Evolutionary conservation across 805 yeast genomes (phyloP).

Genomic region (Barnettozyma wickerhamii): DNA sequence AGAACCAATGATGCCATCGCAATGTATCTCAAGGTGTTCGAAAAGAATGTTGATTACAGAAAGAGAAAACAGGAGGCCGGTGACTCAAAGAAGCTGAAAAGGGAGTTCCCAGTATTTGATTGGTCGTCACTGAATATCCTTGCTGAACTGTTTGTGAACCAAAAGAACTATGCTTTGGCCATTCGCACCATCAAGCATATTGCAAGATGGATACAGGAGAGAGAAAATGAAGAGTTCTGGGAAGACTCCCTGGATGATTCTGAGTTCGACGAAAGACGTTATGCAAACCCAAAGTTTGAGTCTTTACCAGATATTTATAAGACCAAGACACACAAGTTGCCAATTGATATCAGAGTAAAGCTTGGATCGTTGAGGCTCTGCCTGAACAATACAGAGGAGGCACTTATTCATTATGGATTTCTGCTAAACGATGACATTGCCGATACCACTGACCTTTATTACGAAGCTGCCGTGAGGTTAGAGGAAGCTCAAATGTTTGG

Average conservation of each 20-base stretch:
- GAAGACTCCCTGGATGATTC: conserved; percentile 55
- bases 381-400: conserved; percentile 61
- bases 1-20: conserved; percentile 72
- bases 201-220: conserved; percentile 76
- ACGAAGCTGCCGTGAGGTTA: conserved; percentile 71
- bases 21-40: conserved; percentile 59
- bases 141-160: conserved; percentile 71
- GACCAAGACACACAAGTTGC: conserved; percentile 45
- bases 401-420: conserved; percentile 61
- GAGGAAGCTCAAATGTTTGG: conserved; percentile 63
- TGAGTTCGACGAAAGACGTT: conserved; percentile 77
- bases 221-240: conserved; percentile 50
- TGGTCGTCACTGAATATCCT: conserved; percentile 89
- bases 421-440: conserved; percentile 52
- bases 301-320: conserved; percentile 35
- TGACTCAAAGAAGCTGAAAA: conserved; percentile 18
- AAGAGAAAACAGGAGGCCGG: conserved; percentile 25
- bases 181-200: conserved; percentile 62
- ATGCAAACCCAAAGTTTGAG: conserved; percentile 40
- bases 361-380: conserved; percentile 71
- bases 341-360: conserved; percentile 84
- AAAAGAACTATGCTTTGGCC: conserved; percentile 59
- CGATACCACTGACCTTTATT: conserved; percentile 67
- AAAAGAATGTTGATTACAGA: conserved; percentile 49
- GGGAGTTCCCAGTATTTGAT: conserved; percentile 52